Percentiles rank a stretch among this genome's conserved stretches.
Conservation (phyloP, 2,329 filamentous ascomycete genomes). For the Stagonosporopsis chrysanthemi region DNA sequence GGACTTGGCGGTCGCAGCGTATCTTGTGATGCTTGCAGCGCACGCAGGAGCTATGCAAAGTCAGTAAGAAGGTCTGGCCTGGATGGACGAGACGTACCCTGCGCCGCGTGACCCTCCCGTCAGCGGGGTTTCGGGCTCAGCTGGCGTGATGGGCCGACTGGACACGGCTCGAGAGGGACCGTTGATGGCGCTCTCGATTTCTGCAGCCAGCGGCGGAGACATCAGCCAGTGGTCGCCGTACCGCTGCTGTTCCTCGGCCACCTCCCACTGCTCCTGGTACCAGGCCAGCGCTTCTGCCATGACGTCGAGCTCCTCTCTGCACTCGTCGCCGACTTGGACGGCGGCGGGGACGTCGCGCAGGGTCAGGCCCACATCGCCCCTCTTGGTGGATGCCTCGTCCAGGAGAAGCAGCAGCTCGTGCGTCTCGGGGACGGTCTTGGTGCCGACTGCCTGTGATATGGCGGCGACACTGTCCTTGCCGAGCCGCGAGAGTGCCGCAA, state of each 20-base stretch:
- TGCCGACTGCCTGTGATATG: slow-evolving; percentile 69
- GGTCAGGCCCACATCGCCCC: slow-evolving; percentile 46
- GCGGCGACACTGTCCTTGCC: slow-evolving; percentile 68
- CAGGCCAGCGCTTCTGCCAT: slow-evolving; percentile 71
- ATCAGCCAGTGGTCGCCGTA: slow-evolving; percentile 75
- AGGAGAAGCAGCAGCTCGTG: slow-evolving; percentile 73
- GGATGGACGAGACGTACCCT: slow-evolving; percentile 14
- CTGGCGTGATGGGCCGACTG: slow-evolving; percentile 11
- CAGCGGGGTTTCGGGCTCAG: slow-evolving; percentile 16
- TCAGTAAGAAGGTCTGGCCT: neutral
- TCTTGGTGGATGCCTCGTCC: slow-evolving; percentile 55
- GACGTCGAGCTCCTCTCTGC: slow-evolving; percentile 70
- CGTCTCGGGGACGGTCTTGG: slow-evolving; percentile 79
- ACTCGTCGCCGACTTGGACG: slow-evolving; percentile 71
- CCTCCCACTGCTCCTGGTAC: slow-evolving; percentile 70
- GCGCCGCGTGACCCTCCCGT: slow-evolving; percentile 12
- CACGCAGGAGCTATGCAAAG: slow-evolving; percentile 13
- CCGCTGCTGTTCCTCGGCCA: slow-evolving; percentile 63
- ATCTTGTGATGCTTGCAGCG: slow-evolving; percentile 21
- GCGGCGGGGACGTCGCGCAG: slow-evolving; percentile 73
- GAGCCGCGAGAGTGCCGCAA: slow-evolving; percentile 68
- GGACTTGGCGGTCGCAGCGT: slow-evolving; percentile 21
- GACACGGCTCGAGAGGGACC: slow-evolving; percentile 27
- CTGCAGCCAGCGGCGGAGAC: slow-evolving; percentile 47
- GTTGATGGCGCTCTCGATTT: slow-evolving; percentile 43